phyloP scores from a whole-genome alignment of 1,139 yeast species.

The Keqinozyma sinolaborantium region DNA sequence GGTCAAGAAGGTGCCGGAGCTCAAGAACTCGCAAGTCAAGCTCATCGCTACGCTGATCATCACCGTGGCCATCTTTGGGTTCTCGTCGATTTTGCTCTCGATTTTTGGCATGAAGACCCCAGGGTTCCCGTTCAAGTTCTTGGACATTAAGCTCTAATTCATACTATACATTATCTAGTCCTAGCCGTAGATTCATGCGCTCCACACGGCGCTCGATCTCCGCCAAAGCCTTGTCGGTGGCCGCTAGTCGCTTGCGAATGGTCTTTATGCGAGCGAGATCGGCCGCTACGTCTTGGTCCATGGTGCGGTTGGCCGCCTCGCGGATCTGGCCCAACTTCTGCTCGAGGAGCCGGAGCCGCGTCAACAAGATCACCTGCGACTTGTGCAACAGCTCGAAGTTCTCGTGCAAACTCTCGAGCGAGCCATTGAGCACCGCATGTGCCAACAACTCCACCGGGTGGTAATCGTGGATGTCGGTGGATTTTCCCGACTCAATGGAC shows the following conservation, averaged over 20 bases:
- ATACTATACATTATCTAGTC: slow-evolving; percentile 10
- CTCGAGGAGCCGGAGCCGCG: slow-evolving; percentile 45
- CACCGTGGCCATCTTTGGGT: slow-evolving; percentile 38
- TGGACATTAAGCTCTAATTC: slow-evolving; percentile 5
- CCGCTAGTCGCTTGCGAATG: slow-evolving; percentile 31
- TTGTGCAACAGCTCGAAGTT: slow-evolving; percentile 52
- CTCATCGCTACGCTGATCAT: slow-evolving; percentile 41
- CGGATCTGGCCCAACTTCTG: slow-evolving; percentile 21
- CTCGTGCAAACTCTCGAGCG: slow-evolving; percentile 49
- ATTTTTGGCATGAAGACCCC: slow-evolving; percentile 56
- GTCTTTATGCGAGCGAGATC: slow-evolving; percentile 29
- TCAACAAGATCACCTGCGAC: slow-evolving; percentile 51
- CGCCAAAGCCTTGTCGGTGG: slow-evolving; percentile 25
- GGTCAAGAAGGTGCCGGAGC: slow-evolving; percentile 44
- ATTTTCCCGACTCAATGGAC: slow-evolving; percentile 13
- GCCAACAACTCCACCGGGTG: slow-evolving; percentile 59
- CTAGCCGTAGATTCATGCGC: slow-evolving; percentile 5
- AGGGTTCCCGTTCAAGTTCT: slow-evolving; percentile 50
- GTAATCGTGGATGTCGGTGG: slow-evolving; percentile 19
- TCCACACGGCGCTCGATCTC: slow-evolving; percentile 32
- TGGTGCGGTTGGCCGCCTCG: slow-evolving; percentile 11
- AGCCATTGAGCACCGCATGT: slow-evolving; percentile 50
- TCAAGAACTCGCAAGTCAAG: slow-evolving; percentile 39
- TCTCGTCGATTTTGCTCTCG: slow-evolving; percentile 52
- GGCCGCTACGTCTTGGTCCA: slow-evolving; percentile 20